A percentile compares a stretch with the other conserved stretches of the same genome.
phyloP scores from a whole-genome alignment of 2,329 filamentous ascomycete genomes.

The Sporothrix phasma region DNA sequence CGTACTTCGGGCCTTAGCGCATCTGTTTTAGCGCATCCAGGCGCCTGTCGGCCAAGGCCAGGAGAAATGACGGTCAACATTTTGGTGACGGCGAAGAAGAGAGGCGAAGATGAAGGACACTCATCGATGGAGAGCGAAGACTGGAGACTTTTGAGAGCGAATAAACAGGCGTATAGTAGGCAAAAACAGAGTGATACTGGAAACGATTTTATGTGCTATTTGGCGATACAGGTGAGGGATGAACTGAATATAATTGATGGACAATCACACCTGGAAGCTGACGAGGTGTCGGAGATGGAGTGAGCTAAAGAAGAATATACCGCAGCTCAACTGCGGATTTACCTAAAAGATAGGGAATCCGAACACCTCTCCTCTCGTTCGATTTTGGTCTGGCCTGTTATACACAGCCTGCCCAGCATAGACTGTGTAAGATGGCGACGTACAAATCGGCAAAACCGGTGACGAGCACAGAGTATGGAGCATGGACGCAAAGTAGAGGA shows the following conservation, averaged over 20 bases:
- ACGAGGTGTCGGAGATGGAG: neutral
- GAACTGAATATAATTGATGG: neutral
- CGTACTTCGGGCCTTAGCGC: neutral
- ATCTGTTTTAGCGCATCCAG: neutral
- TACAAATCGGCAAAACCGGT: neutral
- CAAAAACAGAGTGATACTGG: too few species aligned
- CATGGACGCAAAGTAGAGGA: conserved; percentile 2
- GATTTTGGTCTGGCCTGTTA: neutral
- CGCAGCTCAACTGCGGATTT: neutral
- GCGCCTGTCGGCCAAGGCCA: neutral
- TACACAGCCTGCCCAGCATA: neutral
- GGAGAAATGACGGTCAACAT: neutral
- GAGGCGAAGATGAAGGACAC: neutral
- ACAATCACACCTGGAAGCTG: neutral
- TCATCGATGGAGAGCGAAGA: too few species aligned
- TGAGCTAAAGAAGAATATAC: neutral
- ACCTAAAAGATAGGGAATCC: too few species aligned
- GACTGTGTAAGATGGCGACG: neutral
- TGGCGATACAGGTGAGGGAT: neutral
- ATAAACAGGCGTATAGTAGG: too few species aligned
- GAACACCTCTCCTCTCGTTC: too few species aligned
- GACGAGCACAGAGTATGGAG: neutral
- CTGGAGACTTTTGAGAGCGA: too few species aligned
- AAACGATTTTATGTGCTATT: too few species aligned
- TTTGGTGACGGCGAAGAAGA: neutral